Conservation (phyloP, 2,329 filamentous ascomycete species). For the Xylariaceae sp. region DNA sequence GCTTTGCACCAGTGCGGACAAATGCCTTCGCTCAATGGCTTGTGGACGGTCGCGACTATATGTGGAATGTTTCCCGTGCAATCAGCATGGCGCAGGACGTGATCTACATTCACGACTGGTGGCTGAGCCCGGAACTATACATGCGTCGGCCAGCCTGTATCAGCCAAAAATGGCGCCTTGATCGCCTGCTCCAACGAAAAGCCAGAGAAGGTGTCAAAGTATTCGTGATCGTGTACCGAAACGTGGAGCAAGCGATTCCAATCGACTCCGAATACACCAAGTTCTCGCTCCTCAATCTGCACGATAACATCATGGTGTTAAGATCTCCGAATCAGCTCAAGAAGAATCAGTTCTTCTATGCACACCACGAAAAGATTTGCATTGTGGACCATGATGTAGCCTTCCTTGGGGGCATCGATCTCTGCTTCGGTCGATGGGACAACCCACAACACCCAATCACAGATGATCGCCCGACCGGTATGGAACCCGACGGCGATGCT, state of each 20-base stretch:
- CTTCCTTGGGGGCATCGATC: conserved; percentile 90
- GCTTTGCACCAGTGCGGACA: conserved; percentile 84
- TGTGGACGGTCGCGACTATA: conserved; percentile 94
- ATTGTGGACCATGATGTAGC: conserved; percentile 94
- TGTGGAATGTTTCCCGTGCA: conserved; percentile 98
- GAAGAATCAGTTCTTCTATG: conserved; percentile 99
- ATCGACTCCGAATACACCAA: conserved; percentile 99
- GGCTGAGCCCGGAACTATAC: conserved; percentile 94
- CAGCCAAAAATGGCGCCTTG: conserved; percentile 95
- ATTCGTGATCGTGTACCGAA: conserved; percentile 96
- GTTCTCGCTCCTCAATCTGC: conserved; percentile 88
- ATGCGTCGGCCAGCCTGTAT: conserved; percentile 90
- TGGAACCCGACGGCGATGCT: conserved; percentile 67
- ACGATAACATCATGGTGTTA: conserved; percentile 94
- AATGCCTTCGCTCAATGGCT: conserved; percentile 93
- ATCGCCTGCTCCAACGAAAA: conserved; percentile 88
- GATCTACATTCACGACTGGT: conserved; percentile 99
- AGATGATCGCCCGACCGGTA: conserved; percentile 93
- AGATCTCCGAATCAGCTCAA: conserved; percentile 96
- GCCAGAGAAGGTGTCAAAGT: conserved; percentile 94
- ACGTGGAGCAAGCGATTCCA: conserved; percentile 93
- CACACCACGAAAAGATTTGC: conserved; percentile 97
- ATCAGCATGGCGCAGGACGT: conserved; percentile 97
- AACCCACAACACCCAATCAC: conserved; percentile 86
- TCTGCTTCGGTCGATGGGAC: conserved; percentile 97